A percentile compares a stretch with the other conserved stretches of the same genome.
Conservation (phyloP, 306 rosid genomes). For the Cucumis cinereus region DNA sequence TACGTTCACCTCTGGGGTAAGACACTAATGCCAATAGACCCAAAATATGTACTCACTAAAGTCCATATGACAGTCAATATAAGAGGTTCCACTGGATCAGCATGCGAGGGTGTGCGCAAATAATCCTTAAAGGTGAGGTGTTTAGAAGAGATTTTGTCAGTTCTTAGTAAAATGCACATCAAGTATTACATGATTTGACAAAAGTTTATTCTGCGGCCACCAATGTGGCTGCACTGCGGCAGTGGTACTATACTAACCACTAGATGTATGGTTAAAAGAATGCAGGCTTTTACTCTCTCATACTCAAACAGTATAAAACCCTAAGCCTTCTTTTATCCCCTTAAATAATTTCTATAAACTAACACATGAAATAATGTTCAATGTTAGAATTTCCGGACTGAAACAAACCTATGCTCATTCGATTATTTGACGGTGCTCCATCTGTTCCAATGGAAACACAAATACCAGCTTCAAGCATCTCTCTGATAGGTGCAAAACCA, state of each 20-base stretch:
- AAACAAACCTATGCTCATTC: conserved; percentile 78
- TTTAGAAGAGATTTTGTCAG: background rate
- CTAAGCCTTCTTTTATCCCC: background rate
- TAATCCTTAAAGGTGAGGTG: background rate
- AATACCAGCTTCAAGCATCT: conserved; percentile 78
- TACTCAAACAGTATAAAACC: background rate
- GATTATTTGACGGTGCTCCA: conserved; percentile 86
- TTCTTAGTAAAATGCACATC: background rate
- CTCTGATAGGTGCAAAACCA: conserved; percentile 80
- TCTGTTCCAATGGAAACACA: conserved; percentile 89
- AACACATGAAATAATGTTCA: background rate
- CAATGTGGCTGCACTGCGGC: background rate
- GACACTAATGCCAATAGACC: background rate
- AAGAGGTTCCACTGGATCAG: background rate
- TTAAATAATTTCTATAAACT: background rate
- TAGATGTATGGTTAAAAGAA: background rate
- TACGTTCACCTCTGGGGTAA: background rate
- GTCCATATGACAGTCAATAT: background rate
- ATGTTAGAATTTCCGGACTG: background rate
- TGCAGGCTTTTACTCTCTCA: background rate
- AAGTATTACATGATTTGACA: background rate
- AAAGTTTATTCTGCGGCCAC: background rate
- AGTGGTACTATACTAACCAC: too few relatives aligned
- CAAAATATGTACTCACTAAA: background rate
- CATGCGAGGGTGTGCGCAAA: background rate